These are phyloP conservation scores for Cubamyces lactineus DNA, from an alignment of 768 basidiomycete species.

Conservation along the genomic window DNA sequence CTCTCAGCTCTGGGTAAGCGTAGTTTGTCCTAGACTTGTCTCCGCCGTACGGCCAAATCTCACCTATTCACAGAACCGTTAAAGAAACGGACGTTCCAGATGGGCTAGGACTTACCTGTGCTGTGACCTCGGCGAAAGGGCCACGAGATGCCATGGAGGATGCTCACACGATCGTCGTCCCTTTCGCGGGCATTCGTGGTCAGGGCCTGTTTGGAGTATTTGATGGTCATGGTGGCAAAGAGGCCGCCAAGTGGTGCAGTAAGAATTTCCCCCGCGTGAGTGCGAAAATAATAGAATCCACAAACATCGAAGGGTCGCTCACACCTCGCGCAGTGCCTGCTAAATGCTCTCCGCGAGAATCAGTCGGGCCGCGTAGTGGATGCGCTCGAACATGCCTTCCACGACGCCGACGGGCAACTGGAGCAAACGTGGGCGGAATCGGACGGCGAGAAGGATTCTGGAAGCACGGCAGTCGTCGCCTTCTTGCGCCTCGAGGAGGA, in stretches of 20 bases:
- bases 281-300: not conserved
- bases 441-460: constrained; percentile 91
- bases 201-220: constrained; percentile 99
- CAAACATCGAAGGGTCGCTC: constrained; percentile 8
- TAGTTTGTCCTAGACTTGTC: too few relatives aligned
- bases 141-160: constrained; percentile 96
- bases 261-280: constrained; percentile 88
- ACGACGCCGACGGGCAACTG: constrained; percentile 82
- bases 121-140: constrained; percentile 83
- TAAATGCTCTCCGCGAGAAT: constrained; percentile 63
- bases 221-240: constrained; percentile 98
- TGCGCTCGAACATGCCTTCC: constrained; percentile 90
- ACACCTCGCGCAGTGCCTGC: constrained; percentile 51
- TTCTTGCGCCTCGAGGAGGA: constrained; percentile 91
- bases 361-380: constrained; percentile 73
- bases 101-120: constrained; percentile 43
- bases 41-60: not conserved
- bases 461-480: constrained; percentile 95
- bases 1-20: constrained; percentile 8
- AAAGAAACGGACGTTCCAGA: constrained; percentile 23
- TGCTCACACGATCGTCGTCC: constrained; percentile 93
- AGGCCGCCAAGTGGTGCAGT: constrained; percentile 99
- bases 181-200: constrained; percentile 87
- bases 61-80: not conserved
- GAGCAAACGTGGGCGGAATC: constrained; percentile 86